These are phyloP conservation scores for Cyclospora cayetanensis DNA, from an alignment of 169 alveolate species.

Conservation along the genomic window DNA sequence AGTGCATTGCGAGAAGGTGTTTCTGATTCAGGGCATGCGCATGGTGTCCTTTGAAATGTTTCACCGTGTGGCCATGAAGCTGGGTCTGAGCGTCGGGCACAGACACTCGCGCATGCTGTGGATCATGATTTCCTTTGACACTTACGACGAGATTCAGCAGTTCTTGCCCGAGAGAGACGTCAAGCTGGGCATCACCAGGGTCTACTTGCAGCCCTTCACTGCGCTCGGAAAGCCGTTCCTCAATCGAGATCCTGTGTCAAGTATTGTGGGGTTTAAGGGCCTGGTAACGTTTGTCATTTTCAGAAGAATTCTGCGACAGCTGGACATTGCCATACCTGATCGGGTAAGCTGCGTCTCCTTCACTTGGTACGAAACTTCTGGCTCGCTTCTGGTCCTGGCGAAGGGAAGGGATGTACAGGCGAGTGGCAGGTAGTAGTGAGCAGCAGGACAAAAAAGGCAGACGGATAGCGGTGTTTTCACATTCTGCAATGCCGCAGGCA, in stretches of 20 bases:
- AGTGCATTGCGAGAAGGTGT: too few relatives aligned
- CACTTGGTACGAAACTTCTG: neutral
- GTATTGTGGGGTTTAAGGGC: conserved; percentile 52
- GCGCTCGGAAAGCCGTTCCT: conserved; percentile 45
- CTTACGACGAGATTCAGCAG: conserved; percentile 65
- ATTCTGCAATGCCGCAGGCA: neutral
- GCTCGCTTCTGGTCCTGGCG: neutral
- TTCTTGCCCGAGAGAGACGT: conserved; percentile 68
- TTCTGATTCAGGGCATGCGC: conserved; percentile 63
- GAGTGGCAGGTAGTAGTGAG: neutral
- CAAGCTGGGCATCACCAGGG: conserved; percentile 58
- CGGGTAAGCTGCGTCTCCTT: neutral
- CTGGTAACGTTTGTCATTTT: conserved; percentile 57
- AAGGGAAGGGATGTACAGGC: neutral
- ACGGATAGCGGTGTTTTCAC: neutral
- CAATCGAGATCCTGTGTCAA: conserved; percentile 39
- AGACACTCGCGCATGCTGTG: conserved; percentile 71
- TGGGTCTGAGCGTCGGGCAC: conserved; percentile 68
- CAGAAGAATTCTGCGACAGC: conserved; percentile 48
- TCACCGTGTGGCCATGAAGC: conserved; percentile 68
- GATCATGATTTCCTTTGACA: conserved; percentile 49
- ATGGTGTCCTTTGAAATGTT: conserved; percentile 72
- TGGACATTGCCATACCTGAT: conserved; percentile 61
- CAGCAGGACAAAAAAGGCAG: neutral
- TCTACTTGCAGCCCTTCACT: conserved; percentile 64